phyloP scores from a whole-genome alignment of 1,284 basidiomycete genomes.

The Heterobasidion irregulare region DNA sequence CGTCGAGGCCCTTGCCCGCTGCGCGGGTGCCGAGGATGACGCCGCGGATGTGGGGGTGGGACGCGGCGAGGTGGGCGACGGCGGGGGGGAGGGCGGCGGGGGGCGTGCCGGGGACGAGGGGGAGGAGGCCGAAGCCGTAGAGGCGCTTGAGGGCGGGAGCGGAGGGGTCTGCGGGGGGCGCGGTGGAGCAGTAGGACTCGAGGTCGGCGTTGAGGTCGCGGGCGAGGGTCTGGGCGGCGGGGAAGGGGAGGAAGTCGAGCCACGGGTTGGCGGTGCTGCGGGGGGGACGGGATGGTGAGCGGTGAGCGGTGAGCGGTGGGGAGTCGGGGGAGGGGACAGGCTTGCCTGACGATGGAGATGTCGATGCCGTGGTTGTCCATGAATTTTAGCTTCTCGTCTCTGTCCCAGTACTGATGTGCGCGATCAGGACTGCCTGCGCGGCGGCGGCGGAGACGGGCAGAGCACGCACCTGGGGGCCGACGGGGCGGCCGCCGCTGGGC shows the following conservation, averaged over 20 bases:
- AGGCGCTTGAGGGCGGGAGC: conserved; percentile 42
- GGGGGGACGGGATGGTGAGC: background rate
- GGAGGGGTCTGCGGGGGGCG: conserved; percentile 34
- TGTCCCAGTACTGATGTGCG: conserved; percentile 64
- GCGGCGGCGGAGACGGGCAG: conserved; percentile 17
- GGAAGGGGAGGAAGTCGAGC: conserved; percentile 73
- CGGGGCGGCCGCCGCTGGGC: conserved; percentile 64
- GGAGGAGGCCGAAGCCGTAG: conserved; percentile 80
- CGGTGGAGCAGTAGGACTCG: conserved; percentile 67
- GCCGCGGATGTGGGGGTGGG: conserved; percentile 62
- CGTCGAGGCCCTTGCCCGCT: conserved; percentile 73
- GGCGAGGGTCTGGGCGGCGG: conserved; percentile 61
- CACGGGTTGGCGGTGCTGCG: conserved; percentile 77
- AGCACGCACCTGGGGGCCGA: conserved; percentile 44
- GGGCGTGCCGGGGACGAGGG: conserved; percentile 62
- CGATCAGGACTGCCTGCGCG: background rate
- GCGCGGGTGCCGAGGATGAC: conserved; percentile 79
- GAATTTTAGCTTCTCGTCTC: conserved; percentile 67
- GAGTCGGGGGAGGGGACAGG: background rate
- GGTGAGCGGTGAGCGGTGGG: background rate
- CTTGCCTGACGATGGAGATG: conserved; percentile 56
- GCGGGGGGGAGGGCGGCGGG: conserved; percentile 48
- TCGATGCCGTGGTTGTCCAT: conserved; percentile 74
- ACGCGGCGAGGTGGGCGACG: conserved; percentile 51
- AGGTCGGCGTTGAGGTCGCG: conserved; percentile 66